Evolutionary conservation across 345 rosid species (phyloP), one percentile per base, ranked within the genome.

Genomic region (Trapa bicornis): DNA sequence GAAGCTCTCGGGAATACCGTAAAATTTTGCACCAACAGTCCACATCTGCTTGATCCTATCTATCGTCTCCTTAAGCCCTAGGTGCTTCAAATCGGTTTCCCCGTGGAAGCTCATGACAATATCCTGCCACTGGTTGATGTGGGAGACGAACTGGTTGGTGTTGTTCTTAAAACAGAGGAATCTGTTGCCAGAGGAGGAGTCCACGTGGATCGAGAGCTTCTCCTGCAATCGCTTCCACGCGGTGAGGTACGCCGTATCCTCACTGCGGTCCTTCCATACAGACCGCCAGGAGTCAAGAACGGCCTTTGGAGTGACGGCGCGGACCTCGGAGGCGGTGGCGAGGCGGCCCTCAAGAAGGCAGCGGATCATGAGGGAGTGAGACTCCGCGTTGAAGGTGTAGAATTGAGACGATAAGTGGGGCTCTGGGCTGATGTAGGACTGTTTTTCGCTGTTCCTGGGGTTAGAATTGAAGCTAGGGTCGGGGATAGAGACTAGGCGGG

Each of bases 191-290:
- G 92, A 71, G 36, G 66, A 33, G 9, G 84, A 84, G 71, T 91
- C 92, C 58, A 86, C 85, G 2, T 87, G 95, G 0, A 86, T 87
- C 2, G 85, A 73, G 69, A 94, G 88, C 88, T 94, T 94, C 76
- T 94, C 97, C 80, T 91, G 97, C 76, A 94, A 91, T 37, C 99
- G 87, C 78, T 94, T 94, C 99, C 99, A 94, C 0, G 95, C 97
- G 10, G 97, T 94, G 65, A 91, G 77, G 80, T 87, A 94, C n/a
- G 99, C 97, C 15, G 97, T 94, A 66, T 94, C 99, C 75, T 94
- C 99, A 79, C 89, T 91, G 5, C 97, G 86, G 77, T 94, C 99
- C 65, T 91, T 94, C 99, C 99, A 94, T 35, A 94, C 97, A 53
- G 87, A 71, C 35, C 99, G 92, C 97, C 99, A 89, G 63, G 99